Evolutionary conservation across 192 early-diverging fungal genomes (phyloP).

Genomic region (Rhizophagus prolifer): DNA sequence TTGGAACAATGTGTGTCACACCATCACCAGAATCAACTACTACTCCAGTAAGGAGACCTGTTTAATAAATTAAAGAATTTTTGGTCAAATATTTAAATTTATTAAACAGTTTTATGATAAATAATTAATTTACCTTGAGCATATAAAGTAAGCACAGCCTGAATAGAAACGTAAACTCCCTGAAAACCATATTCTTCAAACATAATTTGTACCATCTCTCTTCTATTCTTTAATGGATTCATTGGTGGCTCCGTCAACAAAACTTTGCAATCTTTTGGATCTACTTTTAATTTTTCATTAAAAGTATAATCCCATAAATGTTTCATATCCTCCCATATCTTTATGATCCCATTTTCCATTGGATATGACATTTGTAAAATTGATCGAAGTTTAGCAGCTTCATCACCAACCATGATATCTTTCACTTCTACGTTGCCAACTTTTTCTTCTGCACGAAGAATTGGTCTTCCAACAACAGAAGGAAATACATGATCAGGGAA

Average conservation of each 20-base stretch:
- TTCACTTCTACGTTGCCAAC: slow-evolving; percentile 77
- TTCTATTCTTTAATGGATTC: slow-evolving; percentile 90
- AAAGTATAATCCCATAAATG: slow-evolving; percentile 99
- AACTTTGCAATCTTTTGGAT: slow-evolving; percentile 88
- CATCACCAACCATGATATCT: slow-evolving; percentile 98
- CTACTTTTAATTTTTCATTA: slow-evolving; percentile 84
- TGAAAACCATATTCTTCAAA: slow-evolving; percentile 97
- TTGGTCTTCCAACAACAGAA: slow-evolving; percentile 97
- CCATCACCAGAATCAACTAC: slow-evolving; percentile 99
- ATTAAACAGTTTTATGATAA: background rate
- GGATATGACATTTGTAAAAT: slow-evolving; percentile 96
- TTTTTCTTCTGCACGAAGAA: slow-evolving; percentile 92
- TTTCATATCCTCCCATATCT: slow-evolving; percentile 97
- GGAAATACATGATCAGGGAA: slow-evolving; percentile 96
- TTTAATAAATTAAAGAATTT: background rate
- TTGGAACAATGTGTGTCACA: slow-evolving; percentile 98
- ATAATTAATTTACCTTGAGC: slow-evolving; percentile 80
- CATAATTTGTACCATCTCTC: slow-evolving; percentile 93
- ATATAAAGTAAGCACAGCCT: slow-evolving; percentile 96
- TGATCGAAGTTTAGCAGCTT: slow-evolving; percentile 84
- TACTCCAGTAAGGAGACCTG: slow-evolving; percentile 89
- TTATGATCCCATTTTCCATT: slow-evolving; percentile 97
- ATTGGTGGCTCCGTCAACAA: slow-evolving; percentile 95
- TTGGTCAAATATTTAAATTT: background rate
- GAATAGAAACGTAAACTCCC: slow-evolving; percentile 92